Evolutionary conservation across 768 basidiomycete species (phyloP).

Genomic region (Kockovaella imperatae): DNA sequence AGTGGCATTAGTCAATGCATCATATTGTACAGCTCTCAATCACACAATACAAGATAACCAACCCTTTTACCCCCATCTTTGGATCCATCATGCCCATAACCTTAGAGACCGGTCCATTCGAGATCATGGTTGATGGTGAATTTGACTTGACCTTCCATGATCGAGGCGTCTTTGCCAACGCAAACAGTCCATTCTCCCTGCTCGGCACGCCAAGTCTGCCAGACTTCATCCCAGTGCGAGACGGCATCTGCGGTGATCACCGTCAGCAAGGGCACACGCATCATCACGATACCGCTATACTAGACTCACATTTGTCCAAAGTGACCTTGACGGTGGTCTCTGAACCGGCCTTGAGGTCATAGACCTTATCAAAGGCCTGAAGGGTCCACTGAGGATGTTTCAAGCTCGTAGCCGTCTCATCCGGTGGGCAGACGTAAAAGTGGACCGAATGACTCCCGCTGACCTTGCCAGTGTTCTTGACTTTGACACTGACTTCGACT

Average conservation of each 20-base stretch:
- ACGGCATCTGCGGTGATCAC: slow-evolving; percentile 22
- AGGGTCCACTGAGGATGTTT: slow-evolving; percentile 44
- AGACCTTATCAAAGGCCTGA: slow-evolving; percentile 50
- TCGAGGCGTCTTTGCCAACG: slow-evolving; percentile 29
- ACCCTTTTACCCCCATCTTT: background rate
- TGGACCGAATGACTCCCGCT: slow-evolving; percentile 61
- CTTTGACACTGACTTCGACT: slow-evolving; percentile 26
- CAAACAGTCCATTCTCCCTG: slow-evolving; percentile 31
- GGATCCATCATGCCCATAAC: background rate
- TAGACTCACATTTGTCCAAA: slow-evolving; percentile 41
- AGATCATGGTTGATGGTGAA: slow-evolving; percentile 30
- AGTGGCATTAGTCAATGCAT: too few relatives aligned
- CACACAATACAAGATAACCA: too few relatives aligned
- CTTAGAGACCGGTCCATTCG: slow-evolving; percentile 33
- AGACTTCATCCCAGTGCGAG: slow-evolving; percentile 36
- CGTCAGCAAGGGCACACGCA: background rate
- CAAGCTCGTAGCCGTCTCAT: slow-evolving; percentile 19
- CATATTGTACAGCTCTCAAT: too few relatives aligned
- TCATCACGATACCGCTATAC: background rate
- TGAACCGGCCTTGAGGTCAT: slow-evolving; percentile 42
- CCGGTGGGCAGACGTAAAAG: slow-evolving; percentile 51
- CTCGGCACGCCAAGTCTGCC: slow-evolving; percentile 27
- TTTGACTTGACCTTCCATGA: slow-evolving; percentile 21
- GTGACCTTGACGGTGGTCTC: slow-evolving; percentile 34
- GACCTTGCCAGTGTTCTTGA: slow-evolving; percentile 55